Evolutionary conservation across 2,329 filamentous ascomycete species (phyloP).

Genomic region (Cryphonectria naterciae): DNA sequence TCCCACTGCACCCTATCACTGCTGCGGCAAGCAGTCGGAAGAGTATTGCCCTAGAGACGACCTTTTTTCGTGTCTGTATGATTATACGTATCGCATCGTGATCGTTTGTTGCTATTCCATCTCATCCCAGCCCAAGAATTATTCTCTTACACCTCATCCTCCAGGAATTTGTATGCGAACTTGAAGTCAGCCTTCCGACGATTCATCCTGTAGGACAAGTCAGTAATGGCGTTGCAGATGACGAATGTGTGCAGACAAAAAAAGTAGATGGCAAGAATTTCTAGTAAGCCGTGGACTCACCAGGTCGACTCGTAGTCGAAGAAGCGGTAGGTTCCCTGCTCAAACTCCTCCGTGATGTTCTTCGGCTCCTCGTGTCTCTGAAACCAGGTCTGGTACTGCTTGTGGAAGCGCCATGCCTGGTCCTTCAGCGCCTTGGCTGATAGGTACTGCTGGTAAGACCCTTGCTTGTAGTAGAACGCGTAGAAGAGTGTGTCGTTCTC

Average conservation of each 20-base stretch:
- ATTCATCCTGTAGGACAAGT: conserved; percentile 79
- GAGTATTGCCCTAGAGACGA: neutral
- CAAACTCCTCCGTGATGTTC: conserved; percentile 96
- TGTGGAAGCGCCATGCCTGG: conserved; percentile 98
- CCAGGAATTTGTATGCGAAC: conserved; percentile 96
- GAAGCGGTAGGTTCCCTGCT: conserved; percentile 98
- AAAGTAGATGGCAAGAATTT: conserved; percentile 31
- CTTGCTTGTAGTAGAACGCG: conserved; percentile 98
- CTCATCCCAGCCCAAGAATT: neutral
- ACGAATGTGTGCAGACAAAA: conserved; percentile 4
- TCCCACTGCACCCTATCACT: neutral
- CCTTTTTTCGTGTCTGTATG: neutral
- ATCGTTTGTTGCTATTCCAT: neutral
- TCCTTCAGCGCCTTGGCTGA: conserved; percentile 97
- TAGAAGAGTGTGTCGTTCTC: conserved; percentile 98
- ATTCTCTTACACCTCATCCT: conserved; percentile 76
- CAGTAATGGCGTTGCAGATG: neutral
- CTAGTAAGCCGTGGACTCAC: conserved; percentile 54
- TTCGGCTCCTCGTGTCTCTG: conserved; percentile 98
- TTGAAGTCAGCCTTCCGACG: conserved; percentile 97
- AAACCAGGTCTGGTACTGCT: conserved; percentile 99
- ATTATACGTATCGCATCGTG: conserved; percentile 3
- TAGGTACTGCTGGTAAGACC: conserved; percentile 92
- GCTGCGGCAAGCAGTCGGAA: neutral
- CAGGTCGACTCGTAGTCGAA: conserved; percentile 99